Evolutionary conservation across 1,139 yeast genomes (phyloP).

Genomic region (Spathaspora sp.): DNA sequence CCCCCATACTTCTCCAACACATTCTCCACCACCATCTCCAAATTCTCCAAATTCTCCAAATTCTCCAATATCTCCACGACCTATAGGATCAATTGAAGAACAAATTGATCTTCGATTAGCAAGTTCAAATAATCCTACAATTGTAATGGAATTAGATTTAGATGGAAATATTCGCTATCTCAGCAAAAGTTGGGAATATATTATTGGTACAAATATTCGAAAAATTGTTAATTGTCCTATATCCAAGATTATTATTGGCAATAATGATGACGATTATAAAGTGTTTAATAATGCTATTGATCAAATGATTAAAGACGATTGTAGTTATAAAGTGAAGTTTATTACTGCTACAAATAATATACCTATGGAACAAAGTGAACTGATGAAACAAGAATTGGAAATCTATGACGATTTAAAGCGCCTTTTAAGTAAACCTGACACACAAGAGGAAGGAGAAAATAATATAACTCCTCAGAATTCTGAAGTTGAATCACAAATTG

Average conservation of each 20-base stretch:
- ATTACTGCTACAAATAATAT: conserved; percentile 49
- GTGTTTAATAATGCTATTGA: conserved; percentile 72
- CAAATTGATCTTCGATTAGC: conserved; percentile 54
- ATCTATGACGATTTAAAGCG: conserved; percentile 4
- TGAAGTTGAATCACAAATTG: conserved; percentile 8
- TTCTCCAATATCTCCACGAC: background rate
- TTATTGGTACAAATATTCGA: conserved; percentile 64
- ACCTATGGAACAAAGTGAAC: background rate
- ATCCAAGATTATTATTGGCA: conserved; percentile 65
- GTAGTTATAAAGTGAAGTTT: conserved; percentile 75
- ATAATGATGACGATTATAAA: conserved; percentile 54
- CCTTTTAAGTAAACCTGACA: conserved; percentile 2
- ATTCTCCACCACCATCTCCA: conserved; percentile 3
- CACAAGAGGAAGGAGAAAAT: conserved; percentile 11
- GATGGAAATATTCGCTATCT: conserved; percentile 76
- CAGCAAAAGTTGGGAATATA: conserved; percentile 72
- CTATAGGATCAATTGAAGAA: conserved; percentile 28
- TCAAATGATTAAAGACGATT: conserved; percentile 71
- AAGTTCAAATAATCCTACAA: conserved; percentile 70
- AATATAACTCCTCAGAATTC: conserved; percentile 31
- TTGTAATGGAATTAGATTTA: conserved; percentile 81
- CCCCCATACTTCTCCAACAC: background rate
- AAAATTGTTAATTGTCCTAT: conserved; percentile 62
- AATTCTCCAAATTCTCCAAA: no score
- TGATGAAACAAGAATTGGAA: background rate